Evolutionary conservation across 1,284 basidiomycete species (phyloP), one percentile per base, ranked within the genome.

Genomic region (Heliocybe sulcata): DNA sequence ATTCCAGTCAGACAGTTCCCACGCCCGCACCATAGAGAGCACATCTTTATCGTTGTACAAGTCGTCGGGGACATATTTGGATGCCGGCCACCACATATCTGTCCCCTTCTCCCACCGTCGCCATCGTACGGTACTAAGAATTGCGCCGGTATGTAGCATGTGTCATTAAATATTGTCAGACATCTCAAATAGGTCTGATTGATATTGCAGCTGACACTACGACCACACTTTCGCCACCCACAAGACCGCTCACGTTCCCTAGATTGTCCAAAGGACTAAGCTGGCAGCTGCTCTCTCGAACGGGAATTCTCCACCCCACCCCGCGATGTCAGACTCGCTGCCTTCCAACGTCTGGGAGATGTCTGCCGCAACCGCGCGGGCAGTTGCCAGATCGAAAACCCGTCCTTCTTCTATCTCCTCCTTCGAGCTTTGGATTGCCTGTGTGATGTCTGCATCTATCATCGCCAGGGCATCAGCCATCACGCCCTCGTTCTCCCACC

Each of bases 401-500:
- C 79, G 75, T 23, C 77, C 81, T 20, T 73, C 72, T 48, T 80
- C 79, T 16, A 84, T 67, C 65, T 90, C 86, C 67, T 90, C 87
- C 66, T 82, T 85, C 55, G 81, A 79, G 61, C 85, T 88, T 78
- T 88, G 88, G 55, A 91, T 82, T 2, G 87, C 88, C 67, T 91
- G 89, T 55, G 80, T 80, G 56, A 91, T 79, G 64, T 90, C 88
- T 25, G 77, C 74, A 68, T 90, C 88, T 57, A 90, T 74, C 54
- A 77, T 71, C 47, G 83, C 79, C 55, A 91, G 73, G 23, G 74
- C 68, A 52, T 79, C 75, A 35, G 75, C 77, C 71, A 83, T 76
- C 47, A 72, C 72, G 26, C 82, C 80, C 45, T 82, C 79, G 26
- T 72, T 69, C 58, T 79, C 74, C 87, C 87, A 91, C 52, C 76